Conservation (phyloP, 73 alveolate species). For the Paraurostyla sp. region DNA sequence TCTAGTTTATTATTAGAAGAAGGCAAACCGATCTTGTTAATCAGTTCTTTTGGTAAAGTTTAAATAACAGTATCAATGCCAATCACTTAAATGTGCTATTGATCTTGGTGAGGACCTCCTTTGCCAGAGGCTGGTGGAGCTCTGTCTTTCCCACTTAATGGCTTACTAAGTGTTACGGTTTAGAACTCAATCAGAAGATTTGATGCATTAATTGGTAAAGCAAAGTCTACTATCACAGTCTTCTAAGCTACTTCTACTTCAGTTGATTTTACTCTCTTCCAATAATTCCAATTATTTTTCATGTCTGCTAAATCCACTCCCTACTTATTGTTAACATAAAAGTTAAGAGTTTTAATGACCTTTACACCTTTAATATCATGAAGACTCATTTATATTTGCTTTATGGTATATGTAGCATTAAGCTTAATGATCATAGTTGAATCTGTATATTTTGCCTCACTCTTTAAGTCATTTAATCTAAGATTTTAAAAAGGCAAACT, state of each 20-base stretch:
- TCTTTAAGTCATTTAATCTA: constrained; percentile 55
- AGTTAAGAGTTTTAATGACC: constrained; percentile 45
- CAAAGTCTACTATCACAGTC: constrained; percentile 25
- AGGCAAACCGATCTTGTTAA: background rate
- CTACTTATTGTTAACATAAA: constrained; percentile 55
- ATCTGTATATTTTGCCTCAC: constrained; percentile 69
- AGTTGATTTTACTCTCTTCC: constrained; percentile 59
- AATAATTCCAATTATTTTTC: constrained; percentile 64
- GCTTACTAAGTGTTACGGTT: constrained; percentile 27
- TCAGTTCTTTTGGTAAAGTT: constrained; percentile 15
- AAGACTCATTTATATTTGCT: background rate
- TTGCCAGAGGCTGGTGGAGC: constrained; percentile 6
- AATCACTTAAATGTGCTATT: background rate
- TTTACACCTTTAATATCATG: constrained; percentile 63
- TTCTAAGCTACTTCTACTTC: constrained; percentile 44
- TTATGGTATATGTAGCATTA: constrained; percentile 60
- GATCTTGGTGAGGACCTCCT: constrained; percentile 15
- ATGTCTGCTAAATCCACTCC: constrained; percentile 68
- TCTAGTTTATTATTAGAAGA: background rate
- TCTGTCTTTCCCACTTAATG: constrained; percentile 35
- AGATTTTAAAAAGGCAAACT: background rate
- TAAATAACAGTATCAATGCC: constrained; percentile 29
- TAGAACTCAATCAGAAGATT: constrained; percentile 53
- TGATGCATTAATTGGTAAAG: constrained; percentile 57
- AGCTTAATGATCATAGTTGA: constrained; percentile 44